Base-by-base conservation (phyloP, 352 stramenopile genomes). In the Phytophthora kernoviae region DNA sequence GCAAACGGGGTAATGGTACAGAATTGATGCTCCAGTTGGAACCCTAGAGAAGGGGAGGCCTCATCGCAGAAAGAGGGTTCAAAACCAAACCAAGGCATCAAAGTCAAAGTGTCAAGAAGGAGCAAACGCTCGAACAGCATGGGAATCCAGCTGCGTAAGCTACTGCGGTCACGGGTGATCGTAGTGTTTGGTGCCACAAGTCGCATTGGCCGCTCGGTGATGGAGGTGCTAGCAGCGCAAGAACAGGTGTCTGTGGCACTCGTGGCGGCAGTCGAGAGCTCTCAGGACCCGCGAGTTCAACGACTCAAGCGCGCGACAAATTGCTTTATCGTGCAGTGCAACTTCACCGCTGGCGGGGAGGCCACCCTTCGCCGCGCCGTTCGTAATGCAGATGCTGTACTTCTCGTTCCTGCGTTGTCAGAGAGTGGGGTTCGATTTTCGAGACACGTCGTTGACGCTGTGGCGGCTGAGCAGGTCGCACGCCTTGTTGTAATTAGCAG, bases 111-210 rank as follows among this genome's bases (percentile, higher is more conserved):
- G 2, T 37, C 39, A 18, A 51, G 20, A 30, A 40, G 3, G 54
- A 44, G 36, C 43, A 49, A 47, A 30, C 3, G 6, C 24, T 24
- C 37, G 11, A 20, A 14, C 54, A 58, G 2, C 48, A 87, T 87
- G 78, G 78, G 78, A 1, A 70, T 90, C 24, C 63, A 79, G 44
- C 58, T 92, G 30, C 79, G 76, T 22, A 88, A 85, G 56, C 37
- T 93, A 54, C 67, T 89, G 57, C 68, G 68, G 4, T 67, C 77
- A 12, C 72, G 71, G 11, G 75, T 91, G 42, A 77, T 93, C 41
- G 84, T 93, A 34, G 81, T 93, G 49, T 91, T 93, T 45, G 84
- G 84, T 5, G 81, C 76, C 51, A 90, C 76, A 17, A 91, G 72
- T 44, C 84, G 81, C 34, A 78, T 91, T 22, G 84, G 84, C 12